Base-by-base conservation (phyloP, 805 yeast species). In the Zygotorulaspora florentina region DNA sequence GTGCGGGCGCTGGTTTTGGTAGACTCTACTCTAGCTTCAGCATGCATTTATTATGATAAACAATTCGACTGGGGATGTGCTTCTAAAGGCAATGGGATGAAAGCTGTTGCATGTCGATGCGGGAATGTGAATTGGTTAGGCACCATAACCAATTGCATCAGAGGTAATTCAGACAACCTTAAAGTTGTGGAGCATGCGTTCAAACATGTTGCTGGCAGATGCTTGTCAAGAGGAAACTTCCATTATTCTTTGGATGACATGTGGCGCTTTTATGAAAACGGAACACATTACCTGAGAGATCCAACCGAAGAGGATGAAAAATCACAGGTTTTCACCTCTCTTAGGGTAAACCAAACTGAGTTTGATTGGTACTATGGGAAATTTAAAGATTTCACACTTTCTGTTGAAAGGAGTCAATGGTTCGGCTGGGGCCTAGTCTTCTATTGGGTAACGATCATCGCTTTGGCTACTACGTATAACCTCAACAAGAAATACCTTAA, bases 391-490 rank as follows among this genome's bases (percentile, higher is more conserved):
- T 66, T 58, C 35, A 64, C 69, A 18, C 59, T 64, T 5, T 68
- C 66, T 28, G 71, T 72, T 8, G 47, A 62, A 20, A 58, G 69
- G 39, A 67, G 73, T 15, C 73, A 67, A 47, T 64, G 71, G 56
- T 66, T 66, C 42, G 75, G 74, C 9, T 73, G 77, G 77, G 77
- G 76, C n/a, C 56, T 61, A 31, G 59, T 71, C 20, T 69, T 69
- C 46, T 73, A 61, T 45, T 73, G 77, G 77, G 58, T 57, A 0
- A 55, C 63, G 5, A 51, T 73, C 12, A 41, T 73, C 20, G 35
- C 58, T 0, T 30, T 68, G 1, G 67, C 66, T 0, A 62, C 71
- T 1, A 8, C 68, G 1, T 43, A 55, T 40, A 67, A 69, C 45
- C 33, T 67, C 16, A 45, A 50, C 28, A 56, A 53, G 31, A 61